A percentile compares a stretch with the other conserved stretches of the same genome.
Conservation (phyloP, 2,329 filamentous ascomycete genomes). For the Nigrospora sphaerica region DNA sequence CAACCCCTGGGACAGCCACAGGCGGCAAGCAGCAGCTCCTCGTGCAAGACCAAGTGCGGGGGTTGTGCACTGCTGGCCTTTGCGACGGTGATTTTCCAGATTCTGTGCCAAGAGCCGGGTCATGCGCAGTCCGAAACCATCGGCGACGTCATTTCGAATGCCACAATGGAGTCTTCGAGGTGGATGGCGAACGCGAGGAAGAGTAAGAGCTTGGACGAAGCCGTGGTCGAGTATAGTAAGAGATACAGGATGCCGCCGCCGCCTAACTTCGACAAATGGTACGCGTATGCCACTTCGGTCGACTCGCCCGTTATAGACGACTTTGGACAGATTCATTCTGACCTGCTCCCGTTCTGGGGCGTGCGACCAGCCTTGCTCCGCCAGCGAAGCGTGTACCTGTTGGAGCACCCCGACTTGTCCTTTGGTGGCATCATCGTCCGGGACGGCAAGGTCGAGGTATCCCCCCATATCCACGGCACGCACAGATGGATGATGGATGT, state of each 20-base stretch:
- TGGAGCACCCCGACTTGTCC: conserved; percentile 18
- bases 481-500: conserved; percentile 30
- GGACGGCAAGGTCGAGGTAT: conserved; percentile 19
- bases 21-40: conserved; percentile 6
- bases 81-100: conserved; percentile 11
- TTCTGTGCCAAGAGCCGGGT: conserved; percentile 7
- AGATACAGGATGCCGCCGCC: conserved; percentile 62
- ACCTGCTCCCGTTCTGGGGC: conserved; percentile 64
- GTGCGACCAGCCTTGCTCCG: conserved; percentile 54
- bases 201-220: conserved; percentile 47
- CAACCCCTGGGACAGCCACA: conserved; percentile 1
- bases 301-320: conserved; percentile 61
- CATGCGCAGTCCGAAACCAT: conserved; percentile 8
- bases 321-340: conserved; percentile 61
- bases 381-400: conserved; percentile 31
- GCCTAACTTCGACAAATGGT: conserved; percentile 69
- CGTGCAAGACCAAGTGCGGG: conserved; percentile 11
- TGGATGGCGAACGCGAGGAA: conserved; percentile 35
- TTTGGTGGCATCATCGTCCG: conserved; percentile 26
- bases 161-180: conserved; percentile 36
- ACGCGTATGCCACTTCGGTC: conserved; percentile 54
- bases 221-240: conserved; percentile 57
- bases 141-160: conserved; percentile 34
- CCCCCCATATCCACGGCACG: conserved; percentile 22
- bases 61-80: conserved; percentile 10